Evolutionary conservation across 2,329 filamentous ascomycete genomes (phyloP).

Genomic region (Bipolaris victoriae): DNA sequence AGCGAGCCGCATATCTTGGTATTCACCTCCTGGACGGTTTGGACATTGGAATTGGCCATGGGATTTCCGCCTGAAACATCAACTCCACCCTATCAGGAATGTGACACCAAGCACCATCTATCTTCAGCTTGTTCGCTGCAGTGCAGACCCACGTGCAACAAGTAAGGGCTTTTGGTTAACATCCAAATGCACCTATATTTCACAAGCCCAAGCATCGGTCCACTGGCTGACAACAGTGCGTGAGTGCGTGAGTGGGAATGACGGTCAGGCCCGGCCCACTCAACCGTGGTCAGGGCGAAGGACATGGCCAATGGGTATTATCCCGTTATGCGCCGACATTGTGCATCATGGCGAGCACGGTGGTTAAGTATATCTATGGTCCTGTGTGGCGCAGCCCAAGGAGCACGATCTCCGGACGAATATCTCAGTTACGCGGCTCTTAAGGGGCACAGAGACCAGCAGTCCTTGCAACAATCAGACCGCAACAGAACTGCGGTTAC

Average conservation of each 20-base stretch:
- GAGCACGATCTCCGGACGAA: neutral
- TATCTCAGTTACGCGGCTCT: constrained; percentile 3
- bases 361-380: constrained; percentile 13
- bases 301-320: constrained; percentile 4
- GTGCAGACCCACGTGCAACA: constrained; percentile 3
- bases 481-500: neutral
- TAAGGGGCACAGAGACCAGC: constrained; percentile 5
- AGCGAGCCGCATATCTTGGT: neutral
- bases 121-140: neutral
- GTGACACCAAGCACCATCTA: constrained; percentile 12
- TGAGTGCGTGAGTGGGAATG: constrained; percentile 12
- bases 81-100: constrained; percentile 20
- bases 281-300: constrained; percentile 4
- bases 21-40: neutral
- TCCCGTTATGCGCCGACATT: constrained; percentile 11
- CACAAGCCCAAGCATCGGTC: neutral
- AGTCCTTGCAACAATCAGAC: neutral
- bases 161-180: neutral
- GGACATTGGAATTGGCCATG: constrained; percentile 10
- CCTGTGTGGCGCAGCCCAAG: constrained; percentile 1
- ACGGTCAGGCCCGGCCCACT: constrained; percentile 9
- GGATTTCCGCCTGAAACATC: constrained; percentile 12
- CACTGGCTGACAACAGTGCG: constrained; percentile 19
- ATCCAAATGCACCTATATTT: neutral
- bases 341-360: constrained; percentile 8